These are phyloP conservation scores for Candolleomyces efflorescens DNA, from an alignment of 768 basidiomycete species.

Conservation along the genomic window DNA sequence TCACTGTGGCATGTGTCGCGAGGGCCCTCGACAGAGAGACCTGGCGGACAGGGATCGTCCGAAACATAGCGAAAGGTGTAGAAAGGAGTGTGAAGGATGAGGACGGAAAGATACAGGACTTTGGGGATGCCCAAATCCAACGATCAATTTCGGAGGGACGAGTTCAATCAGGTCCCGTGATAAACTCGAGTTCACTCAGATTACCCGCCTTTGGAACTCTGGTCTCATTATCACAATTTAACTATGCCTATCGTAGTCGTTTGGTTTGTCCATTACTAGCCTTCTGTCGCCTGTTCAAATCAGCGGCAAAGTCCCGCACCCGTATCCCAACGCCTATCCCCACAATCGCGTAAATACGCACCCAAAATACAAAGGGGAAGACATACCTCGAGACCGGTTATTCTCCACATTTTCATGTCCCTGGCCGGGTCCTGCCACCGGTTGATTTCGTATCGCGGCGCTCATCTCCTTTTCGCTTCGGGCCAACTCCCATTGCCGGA, in stretches of 20 bases:
- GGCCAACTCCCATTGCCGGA: conserved; percentile 35
- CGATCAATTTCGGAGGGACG: too few species aligned
- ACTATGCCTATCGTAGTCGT: not conserved
- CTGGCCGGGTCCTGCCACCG: not conserved
- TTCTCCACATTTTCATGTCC: not conserved
- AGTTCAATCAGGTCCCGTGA: too few species aligned
- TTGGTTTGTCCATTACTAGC: not conserved
- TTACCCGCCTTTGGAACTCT: not conserved
- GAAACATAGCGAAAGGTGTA: conserved; percentile 3
- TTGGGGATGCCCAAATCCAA: not conserved
- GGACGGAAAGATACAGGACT: not conserved
- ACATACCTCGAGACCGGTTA: not conserved
- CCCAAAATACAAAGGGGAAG: too few species aligned
- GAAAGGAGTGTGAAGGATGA: conserved; percentile 34
- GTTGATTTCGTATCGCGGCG: not conserved
- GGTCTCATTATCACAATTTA: not conserved
- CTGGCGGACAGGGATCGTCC: conserved; percentile 19
- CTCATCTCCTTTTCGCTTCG: conserved; percentile 9
- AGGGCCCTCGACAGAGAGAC: conserved; percentile 43
- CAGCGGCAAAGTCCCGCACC: not conserved
- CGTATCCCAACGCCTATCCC: not conserved
- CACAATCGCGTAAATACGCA: too few species aligned
- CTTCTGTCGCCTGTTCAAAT: not conserved
- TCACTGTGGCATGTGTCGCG: conserved; percentile 53
- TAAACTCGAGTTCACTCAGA: too few species aligned